Base-by-base conservation (phyloP, 2,329 filamentous ascomycete species). In the Pseudogymnoascus sp. region DNA sequence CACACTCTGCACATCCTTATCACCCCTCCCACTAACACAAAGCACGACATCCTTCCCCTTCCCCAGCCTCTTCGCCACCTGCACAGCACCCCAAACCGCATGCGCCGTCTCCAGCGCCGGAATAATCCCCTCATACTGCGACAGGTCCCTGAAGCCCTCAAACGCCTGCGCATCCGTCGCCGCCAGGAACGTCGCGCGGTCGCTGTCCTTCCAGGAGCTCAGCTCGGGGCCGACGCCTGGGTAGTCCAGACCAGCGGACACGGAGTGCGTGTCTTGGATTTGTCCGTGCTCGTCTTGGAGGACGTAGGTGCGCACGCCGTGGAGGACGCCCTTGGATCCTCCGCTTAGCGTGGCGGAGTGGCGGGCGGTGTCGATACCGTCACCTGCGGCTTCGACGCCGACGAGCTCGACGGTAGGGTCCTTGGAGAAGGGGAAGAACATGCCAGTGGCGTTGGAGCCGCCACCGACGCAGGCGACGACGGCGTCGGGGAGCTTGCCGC, bases 1-100 rank as follows among this genome's bases (percentile, higher is more conserved):
- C 59, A 99, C 93, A 70, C 90, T 96, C 83, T 99, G 92, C 62
- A 99, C 94, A 72, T 99, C 94, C 84, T 99, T 99, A 76, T 99
- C 94, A 65, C 94, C 94, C 68, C 94, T 82, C 7, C 94, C 94
- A 71, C 89, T 95, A 37, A 99, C 75, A 76, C 93, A 97, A 65
- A 99, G 92, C 63, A 99, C 93, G 28, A 99, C 78, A 71, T 97
- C 91, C 76, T 97, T 78, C 59, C 84, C 91, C 78, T 91, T 90
- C 67, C 82, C 81, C 90, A 97, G 92, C 62, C 87, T 90, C 85
- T 96, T 97, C 64, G 93, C 93, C 62, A 97, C 77, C 77, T 97
- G 85, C 62, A 97, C 78, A 9, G 90, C 92, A 12, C 92, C 94
- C 69, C 82, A 97, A 70, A 99, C 85, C 22, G 92, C 94, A 77